phyloP scores from a whole-genome alignment of 2,329 filamentous ascomycete genomes.

The Diplodia scrobiculata region DNA sequence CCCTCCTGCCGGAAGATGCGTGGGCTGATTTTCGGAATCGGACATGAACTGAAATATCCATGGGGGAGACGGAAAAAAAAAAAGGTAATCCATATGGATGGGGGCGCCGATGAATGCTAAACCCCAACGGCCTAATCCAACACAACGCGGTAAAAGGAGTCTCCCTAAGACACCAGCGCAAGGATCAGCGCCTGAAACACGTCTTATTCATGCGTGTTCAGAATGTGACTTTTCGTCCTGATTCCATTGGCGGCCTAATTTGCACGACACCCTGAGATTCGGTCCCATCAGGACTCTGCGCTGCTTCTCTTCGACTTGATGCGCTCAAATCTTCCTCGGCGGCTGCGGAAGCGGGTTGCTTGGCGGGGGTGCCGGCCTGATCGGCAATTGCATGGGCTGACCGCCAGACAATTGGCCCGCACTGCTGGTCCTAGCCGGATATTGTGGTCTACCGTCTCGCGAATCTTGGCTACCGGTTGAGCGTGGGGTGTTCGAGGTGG shows the following conservation, averaged over 20 bases:
- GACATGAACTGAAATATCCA: constrained; percentile 15
- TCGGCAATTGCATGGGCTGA: constrained; percentile 49
- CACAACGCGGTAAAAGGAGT: background rate
- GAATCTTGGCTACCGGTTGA: constrained; percentile 32
- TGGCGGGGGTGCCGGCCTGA: constrained; percentile 48
- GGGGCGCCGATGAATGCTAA: constrained; percentile 22
- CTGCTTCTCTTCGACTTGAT: background rate
- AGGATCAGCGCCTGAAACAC: constrained; percentile 6
- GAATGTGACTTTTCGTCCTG: background rate
- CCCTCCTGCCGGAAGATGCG: constrained; percentile 10
- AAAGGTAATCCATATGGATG: constrained; percentile 17
- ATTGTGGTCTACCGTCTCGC: constrained; percentile 39
- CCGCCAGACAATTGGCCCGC: constrained; percentile 39
- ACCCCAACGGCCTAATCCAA: constrained; percentile 18
- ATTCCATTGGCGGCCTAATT: background rate
- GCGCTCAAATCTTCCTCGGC: constrained; percentile 18
- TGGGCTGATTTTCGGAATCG: constrained; percentile 16
- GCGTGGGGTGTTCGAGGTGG: constrained; percentile 30
- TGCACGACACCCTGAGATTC: background rate
- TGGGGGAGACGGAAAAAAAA: constrained; percentile 1
- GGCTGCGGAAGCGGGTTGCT: constrained; percentile 29
- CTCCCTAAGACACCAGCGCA: background rate
- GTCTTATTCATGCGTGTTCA: background rate
- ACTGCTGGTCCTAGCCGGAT: constrained; percentile 50
- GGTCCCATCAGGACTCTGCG: background rate